Conservation (phyloP, 768 basidiomycete species). For the Lactarius evosmus region DNA sequence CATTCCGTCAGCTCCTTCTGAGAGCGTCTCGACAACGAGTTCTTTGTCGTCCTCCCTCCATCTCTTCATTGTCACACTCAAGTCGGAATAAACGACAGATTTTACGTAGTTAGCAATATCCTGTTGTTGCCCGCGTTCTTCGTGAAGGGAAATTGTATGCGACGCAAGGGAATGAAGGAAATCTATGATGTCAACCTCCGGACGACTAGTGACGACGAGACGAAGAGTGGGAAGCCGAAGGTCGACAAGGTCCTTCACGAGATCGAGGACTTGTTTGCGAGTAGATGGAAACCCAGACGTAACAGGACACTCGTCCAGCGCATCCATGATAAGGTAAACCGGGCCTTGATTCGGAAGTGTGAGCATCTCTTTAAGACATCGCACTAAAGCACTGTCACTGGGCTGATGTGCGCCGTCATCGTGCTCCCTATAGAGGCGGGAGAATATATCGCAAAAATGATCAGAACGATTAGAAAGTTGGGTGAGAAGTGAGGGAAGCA, state of each 20-base stretch:
- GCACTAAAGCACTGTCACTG: neutral
- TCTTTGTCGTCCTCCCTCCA: too few species aligned
- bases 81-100: too few species aligned
- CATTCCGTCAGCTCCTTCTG: too few species aligned
- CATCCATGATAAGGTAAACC: neutral
- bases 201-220: neutral
- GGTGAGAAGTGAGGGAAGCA: neutral
- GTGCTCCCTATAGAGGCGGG: neutral
- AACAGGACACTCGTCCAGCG: neutral
- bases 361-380: neutral
- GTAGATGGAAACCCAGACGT: neutral
- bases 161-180: too few species aligned
- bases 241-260: neutral
- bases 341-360: neutral
- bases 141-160: too few species aligned
- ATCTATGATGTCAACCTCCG: neutral
- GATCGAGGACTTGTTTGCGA: neutral
- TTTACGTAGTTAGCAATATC: too few species aligned
- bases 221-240: neutral
- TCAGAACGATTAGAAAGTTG: neutral
- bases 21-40: too few species aligned
- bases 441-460: neutral
- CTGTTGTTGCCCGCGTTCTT: too few species aligned
- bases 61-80: too few species aligned
- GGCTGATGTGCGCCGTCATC: neutral